Percentiles rank a stretch among this genome's conserved stretches.
Evolutionary conservation across 78 protist genomes (phyloP).

Genomic region (Speleostelium caveatum): DNA sequence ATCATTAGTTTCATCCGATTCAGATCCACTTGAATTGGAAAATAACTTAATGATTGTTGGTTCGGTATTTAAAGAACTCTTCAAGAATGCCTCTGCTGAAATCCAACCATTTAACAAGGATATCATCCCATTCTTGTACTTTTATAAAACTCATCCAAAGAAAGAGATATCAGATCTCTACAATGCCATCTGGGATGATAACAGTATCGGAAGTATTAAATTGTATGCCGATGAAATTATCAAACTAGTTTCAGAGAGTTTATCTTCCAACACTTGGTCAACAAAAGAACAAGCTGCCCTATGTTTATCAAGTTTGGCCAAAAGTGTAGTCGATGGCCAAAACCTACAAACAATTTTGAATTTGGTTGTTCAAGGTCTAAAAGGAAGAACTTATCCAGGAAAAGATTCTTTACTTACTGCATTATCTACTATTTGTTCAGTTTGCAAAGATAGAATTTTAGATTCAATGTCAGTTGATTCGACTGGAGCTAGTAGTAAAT

Average conservation of each 20-base stretch:
- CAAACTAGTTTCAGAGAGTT: conserved; percentile 6
- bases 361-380: conserved; percentile 35
- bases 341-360: conserved; percentile 19
- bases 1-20: background rate
- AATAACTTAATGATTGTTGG: background rate
- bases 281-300: conserved; percentile 73
- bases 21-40: background rate
- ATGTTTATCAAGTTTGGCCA: conserved; percentile 53
- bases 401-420: conserved; percentile 64
- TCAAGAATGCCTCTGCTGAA: conserved; percentile 20
- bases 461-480: background rate
- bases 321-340: conserved; percentile 30
- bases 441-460: conserved; percentile 23
- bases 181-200: conserved; percentile 68
- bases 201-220: conserved; percentile 43
- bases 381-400: conserved; percentile 76
- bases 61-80: conserved; percentile 25
- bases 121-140: conserved; percentile 60
- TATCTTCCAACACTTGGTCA: conserved; percentile 44
- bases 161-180: conserved; percentile 50
- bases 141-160: conserved; percentile 58
- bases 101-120: conserved; percentile 29
- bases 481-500: background rate
- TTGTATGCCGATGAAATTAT: conserved; percentile 60
- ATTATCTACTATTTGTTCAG: conserved; percentile 38